Evolutionary conservation across 768 basidiomycete species (phyloP), one percentile per base, ranked within the genome.

Genomic region (Pulveroboletus sp.): DNA sequence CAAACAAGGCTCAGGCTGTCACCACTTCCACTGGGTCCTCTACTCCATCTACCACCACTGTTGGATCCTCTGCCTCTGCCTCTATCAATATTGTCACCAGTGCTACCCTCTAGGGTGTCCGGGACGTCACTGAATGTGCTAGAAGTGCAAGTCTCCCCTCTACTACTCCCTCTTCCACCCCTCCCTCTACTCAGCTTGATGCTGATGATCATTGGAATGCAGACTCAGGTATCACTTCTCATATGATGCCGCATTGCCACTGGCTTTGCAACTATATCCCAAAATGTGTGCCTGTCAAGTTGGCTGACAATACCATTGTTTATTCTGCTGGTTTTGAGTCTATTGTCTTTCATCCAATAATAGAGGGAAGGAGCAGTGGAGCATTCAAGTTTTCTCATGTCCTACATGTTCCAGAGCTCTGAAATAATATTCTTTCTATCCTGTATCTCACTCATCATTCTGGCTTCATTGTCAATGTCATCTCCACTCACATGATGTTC

Each of bases 331-430:
- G 23, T 17, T 23, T 45, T 13, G 25, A 17, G 25, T 27, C 25
- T 27, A 9, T 27, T 5, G 25, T 27, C 5, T 27, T 27, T 9
- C 25, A 27, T 9, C 25, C n/a, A n/a, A n/a, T n/a, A n/a, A n/a
- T n/a, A n/a, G n/a, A n/a, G n/a, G n/a, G n/a, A n/a, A n/a, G n/a
- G n/a, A n/a, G n/a, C n/a, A n/a, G n/a, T n/a, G n/a, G n/a, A n/a
- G n/a, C n/a, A n/a, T n/a, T n/a, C n/a, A n/a, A n/a, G n/a, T n/a
- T n/a, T n/a, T n/a, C n/a, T n/a, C n/a, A n/a, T n/a, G n/a, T n/a
- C n/a, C 27, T 61, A 16, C 59, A 60, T 58, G 59, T 60, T 16
- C 59, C n/a, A n/a, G n/a, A n/a, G n/a, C n/a, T n/a, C 57, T 24
- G 24, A 16, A 52, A 49, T 31, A 60, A 57, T 40, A 50, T 60